phyloP scores from a whole-genome alignment of 129 eudicot species.

The Saussurea involucrata region DNA sequence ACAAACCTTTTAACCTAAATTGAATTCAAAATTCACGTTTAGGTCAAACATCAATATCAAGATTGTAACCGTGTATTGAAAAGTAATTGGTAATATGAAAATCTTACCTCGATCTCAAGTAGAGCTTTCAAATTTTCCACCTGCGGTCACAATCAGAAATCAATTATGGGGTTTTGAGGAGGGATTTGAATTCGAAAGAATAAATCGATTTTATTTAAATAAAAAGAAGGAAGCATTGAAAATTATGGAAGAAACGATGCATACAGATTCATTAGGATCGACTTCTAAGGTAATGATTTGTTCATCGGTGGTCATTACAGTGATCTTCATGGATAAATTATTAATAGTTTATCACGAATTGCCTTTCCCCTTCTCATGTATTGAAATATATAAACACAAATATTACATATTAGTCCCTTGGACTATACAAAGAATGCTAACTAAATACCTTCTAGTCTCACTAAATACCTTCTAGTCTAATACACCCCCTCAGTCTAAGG shows the following conservation, averaged over 20 bases:
- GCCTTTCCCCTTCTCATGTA: too few relatives aligned
- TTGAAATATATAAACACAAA: too few relatives aligned
- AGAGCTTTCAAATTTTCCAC: constrained; percentile 93
- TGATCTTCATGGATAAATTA: constrained; percentile 72
- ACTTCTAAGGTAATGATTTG: constrained; percentile 86
- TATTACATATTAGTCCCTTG: too few relatives aligned
- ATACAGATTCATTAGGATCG: constrained; percentile 89
- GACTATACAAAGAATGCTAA: too few relatives aligned
- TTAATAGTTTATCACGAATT: too few relatives aligned
- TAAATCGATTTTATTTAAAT: too few relatives aligned
- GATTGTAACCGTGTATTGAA: background rate
- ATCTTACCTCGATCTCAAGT: constrained; percentile 93
- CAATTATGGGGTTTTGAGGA: background rate
- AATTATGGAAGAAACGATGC: background rate
- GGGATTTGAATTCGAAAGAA: background rate
- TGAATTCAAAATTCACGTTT: background rate
- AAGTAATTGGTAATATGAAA: background rate
- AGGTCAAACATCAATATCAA: background rate
- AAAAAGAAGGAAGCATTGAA: background rate
- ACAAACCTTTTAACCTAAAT: background rate
- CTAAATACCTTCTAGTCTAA: too few relatives aligned
- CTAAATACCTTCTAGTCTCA: too few relatives aligned
- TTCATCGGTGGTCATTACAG: constrained; percentile 90
- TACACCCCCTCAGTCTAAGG: too few relatives aligned
- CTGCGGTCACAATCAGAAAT: constrained; percentile 30